Evolutionary conservation across 495 filamentous ascomycete species (phyloP).

Genomic region (Penicillium atrosanguineum): DNA sequence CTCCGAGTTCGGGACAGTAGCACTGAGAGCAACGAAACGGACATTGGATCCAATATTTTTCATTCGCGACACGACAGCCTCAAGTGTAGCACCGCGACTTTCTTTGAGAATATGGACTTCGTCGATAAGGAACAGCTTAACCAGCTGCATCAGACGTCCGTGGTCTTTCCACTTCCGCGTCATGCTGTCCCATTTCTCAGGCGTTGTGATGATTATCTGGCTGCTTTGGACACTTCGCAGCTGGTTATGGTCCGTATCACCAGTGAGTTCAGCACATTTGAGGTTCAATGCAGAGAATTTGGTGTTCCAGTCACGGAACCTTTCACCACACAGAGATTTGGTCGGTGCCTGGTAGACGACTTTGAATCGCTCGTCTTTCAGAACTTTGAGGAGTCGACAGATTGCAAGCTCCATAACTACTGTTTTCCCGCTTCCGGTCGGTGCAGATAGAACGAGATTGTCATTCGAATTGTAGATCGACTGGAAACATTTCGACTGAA

Average conservation of each 20-base stretch:
- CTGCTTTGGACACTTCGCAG: conserved; percentile 73
- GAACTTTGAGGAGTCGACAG: conserved; percentile 65
- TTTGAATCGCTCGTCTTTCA: conserved; percentile 73
- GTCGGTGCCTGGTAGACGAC: conserved; percentile 95
- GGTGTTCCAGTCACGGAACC: conserved; percentile 76
- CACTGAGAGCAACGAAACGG: conserved; percentile 88
- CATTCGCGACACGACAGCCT: conserved; percentile 97
- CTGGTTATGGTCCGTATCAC: conserved; percentile 79
- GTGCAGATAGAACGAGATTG: conserved; percentile 86
- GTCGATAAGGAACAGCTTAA: conserved; percentile 91
- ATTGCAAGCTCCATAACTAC: conserved; percentile 89
- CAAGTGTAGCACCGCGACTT: conserved; percentile 80
- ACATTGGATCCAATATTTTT: conserved; percentile 85
- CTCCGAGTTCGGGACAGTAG: conserved; percentile 87
- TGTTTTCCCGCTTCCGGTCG: conserved; percentile 94
- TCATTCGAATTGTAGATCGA: conserved; percentile 69
- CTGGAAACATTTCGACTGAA: conserved; percentile 86
- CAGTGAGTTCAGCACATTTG: conserved; percentile 82
- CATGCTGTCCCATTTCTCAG: conserved; percentile 98
- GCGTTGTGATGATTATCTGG: conserved; percentile 92
- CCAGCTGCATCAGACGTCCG: conserved; percentile 72
- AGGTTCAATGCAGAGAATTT: conserved; percentile 78
- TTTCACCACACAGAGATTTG: conserved; percentile 86
- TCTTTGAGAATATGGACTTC: conserved; percentile 97
- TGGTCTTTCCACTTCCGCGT: conserved; percentile 96